These are phyloP conservation scores for Metschnikowia matae DNA, from an alignment of 805 yeast genomes.

Conservation along the genomic window DNA sequence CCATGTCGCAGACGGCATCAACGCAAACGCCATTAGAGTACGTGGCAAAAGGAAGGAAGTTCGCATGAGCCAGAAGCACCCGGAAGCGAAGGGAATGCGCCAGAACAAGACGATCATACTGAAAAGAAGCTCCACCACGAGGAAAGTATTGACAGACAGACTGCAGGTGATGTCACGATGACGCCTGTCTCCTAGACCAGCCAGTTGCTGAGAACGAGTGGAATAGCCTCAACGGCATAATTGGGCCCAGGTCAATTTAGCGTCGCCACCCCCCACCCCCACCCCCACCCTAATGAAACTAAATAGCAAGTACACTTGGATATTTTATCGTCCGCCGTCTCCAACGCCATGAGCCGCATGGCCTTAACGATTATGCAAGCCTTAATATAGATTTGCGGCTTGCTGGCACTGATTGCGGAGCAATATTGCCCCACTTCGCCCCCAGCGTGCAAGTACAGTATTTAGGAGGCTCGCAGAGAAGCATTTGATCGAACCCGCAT, in stretches of 20 bases:
- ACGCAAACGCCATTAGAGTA: constrained; percentile 10
- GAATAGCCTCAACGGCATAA: not conserved
- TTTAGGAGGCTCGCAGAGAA: not conserved
- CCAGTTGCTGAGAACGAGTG: not conserved
- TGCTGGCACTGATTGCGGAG: not conserved
- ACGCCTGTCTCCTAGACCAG: not conserved
- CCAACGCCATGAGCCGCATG: no score
- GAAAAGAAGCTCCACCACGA: constrained; percentile 1
- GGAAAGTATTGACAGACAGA: constrained; percentile 1
- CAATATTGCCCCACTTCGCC: not conserved
- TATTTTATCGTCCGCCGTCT: not conserved
- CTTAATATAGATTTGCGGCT: not conserved
- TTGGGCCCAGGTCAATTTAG: not conserved
- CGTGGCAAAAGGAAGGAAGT: not conserved
- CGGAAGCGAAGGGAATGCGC: not conserved
- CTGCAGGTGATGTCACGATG: not conserved
- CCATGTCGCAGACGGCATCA: not conserved
- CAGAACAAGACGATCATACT: constrained; percentile 5
- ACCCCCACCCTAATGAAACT: not conserved
- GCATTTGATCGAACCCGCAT: constrained; percentile 2
- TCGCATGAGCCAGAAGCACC: not conserved
- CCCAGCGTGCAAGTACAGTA: not conserved
- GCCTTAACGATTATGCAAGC: not conserved
- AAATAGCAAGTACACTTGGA: not conserved
- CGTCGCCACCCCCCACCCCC: no score